Percentiles rank a stretch among this genome's conserved stretches.
phyloP scores from a whole-genome alignment of 495 filamentous ascomycete species.

The Podospora pseudoanserina region DNA sequence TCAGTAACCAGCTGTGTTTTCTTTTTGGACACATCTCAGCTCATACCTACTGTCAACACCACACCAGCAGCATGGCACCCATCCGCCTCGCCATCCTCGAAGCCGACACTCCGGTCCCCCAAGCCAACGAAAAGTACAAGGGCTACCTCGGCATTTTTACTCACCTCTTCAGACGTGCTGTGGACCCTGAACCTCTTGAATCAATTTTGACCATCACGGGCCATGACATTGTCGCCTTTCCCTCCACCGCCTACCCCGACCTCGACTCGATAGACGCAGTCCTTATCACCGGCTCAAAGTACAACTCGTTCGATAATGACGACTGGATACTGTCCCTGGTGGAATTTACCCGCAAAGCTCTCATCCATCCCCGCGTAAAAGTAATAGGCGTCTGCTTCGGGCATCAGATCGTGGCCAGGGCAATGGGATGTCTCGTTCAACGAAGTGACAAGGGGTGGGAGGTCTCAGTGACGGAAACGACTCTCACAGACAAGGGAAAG shows the following conservation, averaged over 20 bases:
- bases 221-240: constrained; percentile 64
- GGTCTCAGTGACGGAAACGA: constrained; percentile 65
- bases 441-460: constrained; percentile 75
- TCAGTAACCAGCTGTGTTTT: too few relatives aligned
- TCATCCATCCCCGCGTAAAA: constrained; percentile 49
- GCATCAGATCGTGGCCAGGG: constrained; percentile 82
- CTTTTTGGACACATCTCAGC: too few relatives aligned
- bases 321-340: constrained; percentile 77
- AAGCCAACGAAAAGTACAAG: constrained; percentile 58
- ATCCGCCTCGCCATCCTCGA: constrained; percentile 82
- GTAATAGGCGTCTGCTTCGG: constrained; percentile 86
- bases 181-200: constrained; percentile 31
- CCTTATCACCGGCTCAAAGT: constrained; percentile 69
- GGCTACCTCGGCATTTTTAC: constrained; percentile 71
- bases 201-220: constrained; percentile 55
- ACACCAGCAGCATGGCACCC: constrained; percentile 35
- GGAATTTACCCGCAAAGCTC: constrained; percentile 58
- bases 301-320: constrained; percentile 55
- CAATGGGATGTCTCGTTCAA: constrained; percentile 65
- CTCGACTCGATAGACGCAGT: constrained; percentile 75
- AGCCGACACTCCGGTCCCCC: constrained; percentile 65
- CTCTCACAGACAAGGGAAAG: constrained; percentile 66
- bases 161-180: constrained; percentile 52
- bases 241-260: constrained; percentile 55
- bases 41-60: not conserved